Conservation (phyloP, 169 alveolate species). For the Plasmodium vinckei region DNA sequence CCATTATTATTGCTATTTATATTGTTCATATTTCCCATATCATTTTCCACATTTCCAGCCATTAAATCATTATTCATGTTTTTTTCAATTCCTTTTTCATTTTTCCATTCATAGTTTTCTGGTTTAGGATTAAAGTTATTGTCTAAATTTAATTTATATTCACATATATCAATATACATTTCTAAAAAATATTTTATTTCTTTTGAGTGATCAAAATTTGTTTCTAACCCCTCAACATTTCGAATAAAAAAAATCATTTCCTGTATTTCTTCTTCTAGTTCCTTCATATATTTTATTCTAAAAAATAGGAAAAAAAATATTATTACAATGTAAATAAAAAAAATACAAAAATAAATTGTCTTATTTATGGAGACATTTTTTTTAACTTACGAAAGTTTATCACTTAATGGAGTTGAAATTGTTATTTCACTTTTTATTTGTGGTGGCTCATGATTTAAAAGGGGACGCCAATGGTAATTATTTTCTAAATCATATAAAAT, state of each 20-base stretch:
- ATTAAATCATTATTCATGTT: neutral
- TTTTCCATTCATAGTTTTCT: slow-evolving; percentile 50
- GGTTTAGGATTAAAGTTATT: slow-evolving; percentile 72
- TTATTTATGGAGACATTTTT: neutral
- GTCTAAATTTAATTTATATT: slow-evolving; percentile 64
- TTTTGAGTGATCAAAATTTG: slow-evolving; percentile 55
- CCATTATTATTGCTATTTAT: slow-evolving; percentile 3
- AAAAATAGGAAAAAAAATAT: neutral
- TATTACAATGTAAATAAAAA: neutral
- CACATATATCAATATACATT: slow-evolving; percentile 75
- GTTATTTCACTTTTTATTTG: slow-evolving; percentile 72
- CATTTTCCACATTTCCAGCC: neutral
- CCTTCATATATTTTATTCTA: slow-evolving; percentile 52
- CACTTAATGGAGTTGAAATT: slow-evolving; percentile 66
- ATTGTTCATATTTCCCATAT: neutral
- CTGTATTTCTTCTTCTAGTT: slow-evolving; percentile 66
- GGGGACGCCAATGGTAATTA: slow-evolving; percentile 86
- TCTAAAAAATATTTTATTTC: slow-evolving; percentile 66
- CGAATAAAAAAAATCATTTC: slow-evolving; percentile 70
- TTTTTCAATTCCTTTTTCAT: neutral
- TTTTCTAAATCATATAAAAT: slow-evolving; percentile 88
- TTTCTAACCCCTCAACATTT: slow-evolving; percentile 68
- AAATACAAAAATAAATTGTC: neutral
- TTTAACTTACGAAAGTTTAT: slow-evolving; percentile 52
- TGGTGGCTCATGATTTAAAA: slow-evolving; percentile 79